Percentiles rank a stretch among this genome's conserved stretches.
These are phyloP conservation scores for Ceratobasidium papillatum DNA, from an alignment of 1,284 basidiomycete genomes.

Conservation along the genomic window DNA sequence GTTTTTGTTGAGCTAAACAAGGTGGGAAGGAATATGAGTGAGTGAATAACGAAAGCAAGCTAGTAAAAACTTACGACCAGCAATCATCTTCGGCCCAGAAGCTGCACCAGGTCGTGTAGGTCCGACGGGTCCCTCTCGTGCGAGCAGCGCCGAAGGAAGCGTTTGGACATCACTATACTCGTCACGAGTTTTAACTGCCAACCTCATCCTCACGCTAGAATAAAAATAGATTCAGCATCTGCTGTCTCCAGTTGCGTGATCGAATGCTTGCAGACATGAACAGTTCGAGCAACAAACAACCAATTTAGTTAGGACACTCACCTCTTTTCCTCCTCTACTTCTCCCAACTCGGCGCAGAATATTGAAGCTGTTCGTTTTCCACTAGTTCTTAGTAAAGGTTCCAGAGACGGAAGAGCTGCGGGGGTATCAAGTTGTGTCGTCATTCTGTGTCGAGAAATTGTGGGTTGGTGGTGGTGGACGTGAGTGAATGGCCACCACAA, in stretches of 20 bases:
- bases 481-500: not conserved
- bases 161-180: constrained; percentile 90
- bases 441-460: not conserved
- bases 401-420: constrained; percentile 59
- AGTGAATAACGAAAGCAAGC: constrained; percentile 33
- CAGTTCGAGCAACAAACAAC: constrained; percentile 14
- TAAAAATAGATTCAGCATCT: not conserved
- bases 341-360: constrained; percentile 69
- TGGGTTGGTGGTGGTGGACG: not conserved
- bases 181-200: constrained; percentile 79
- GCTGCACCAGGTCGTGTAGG: constrained; percentile 70
- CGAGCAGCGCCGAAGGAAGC: constrained; percentile 81
- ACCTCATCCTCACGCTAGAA: constrained; percentile 66
- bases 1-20: constrained; percentile 35
- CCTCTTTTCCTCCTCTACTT: constrained; percentile 75
- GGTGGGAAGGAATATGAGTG: not conserved
- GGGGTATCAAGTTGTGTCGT: constrained; percentile 29
- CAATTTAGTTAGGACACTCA: constrained; percentile 49
- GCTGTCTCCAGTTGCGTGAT: not conserved
- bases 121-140: constrained; percentile 83
- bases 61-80: constrained; percentile 63
- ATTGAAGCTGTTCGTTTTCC: constrained; percentile 74
- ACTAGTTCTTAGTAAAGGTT: constrained; percentile 66
- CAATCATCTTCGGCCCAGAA: constrained; percentile 70
- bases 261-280: not conserved